These are phyloP conservation scores for Rhizopogon salebrosus DNA, from an alignment of 768 basidiomycete species.

Conservation along the genomic window DNA sequence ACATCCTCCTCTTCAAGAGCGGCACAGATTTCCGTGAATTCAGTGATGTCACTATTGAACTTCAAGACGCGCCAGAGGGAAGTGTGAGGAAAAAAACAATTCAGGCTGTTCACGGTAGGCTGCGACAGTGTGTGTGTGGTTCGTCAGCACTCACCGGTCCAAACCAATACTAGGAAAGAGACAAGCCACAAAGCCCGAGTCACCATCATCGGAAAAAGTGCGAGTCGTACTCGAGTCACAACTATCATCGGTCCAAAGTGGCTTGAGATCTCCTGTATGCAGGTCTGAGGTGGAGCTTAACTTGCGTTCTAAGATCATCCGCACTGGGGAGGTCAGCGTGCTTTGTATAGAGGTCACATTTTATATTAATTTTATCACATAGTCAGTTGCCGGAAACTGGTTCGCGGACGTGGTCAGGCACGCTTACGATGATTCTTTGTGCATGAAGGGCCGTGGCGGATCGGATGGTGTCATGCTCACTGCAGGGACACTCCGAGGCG, in stretches of 20 bases:
- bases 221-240: slow-evolving; percentile 54
- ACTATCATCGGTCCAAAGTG: slow-evolving; percentile 61
- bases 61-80: slow-evolving; percentile 53
- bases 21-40: slow-evolving; percentile 88
- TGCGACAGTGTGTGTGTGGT: background rate
- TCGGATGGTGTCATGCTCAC: slow-evolving; percentile 80
- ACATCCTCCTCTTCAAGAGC: slow-evolving; percentile 75
- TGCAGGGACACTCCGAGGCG: slow-evolving; percentile 82
- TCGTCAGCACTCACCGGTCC: background rate
- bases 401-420: slow-evolving; percentile 81
- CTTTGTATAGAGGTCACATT: background rate
- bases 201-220: slow-evolving; percentile 51
- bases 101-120: slow-evolving; percentile 51
- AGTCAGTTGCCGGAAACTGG: slow-evolving; percentile 78
- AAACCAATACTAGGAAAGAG: slow-evolving; percentile 49
- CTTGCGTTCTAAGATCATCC: slow-evolving; percentile 67
- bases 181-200: slow-evolving; percentile 55
- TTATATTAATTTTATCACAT: background rate
- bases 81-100: slow-evolving; percentile 66
- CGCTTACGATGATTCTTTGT: slow-evolving; percentile 71
- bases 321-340: slow-evolving; percentile 58
- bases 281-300: slow-evolving; percentile 63
- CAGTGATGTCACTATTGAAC: slow-evolving; percentile 64
- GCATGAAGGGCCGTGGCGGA: slow-evolving; percentile 52
- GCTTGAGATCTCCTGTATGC: slow-evolving; percentile 75